Conservation (phyloP, 805 yeast species). For the Grigorovia transvaalensis region DNA sequence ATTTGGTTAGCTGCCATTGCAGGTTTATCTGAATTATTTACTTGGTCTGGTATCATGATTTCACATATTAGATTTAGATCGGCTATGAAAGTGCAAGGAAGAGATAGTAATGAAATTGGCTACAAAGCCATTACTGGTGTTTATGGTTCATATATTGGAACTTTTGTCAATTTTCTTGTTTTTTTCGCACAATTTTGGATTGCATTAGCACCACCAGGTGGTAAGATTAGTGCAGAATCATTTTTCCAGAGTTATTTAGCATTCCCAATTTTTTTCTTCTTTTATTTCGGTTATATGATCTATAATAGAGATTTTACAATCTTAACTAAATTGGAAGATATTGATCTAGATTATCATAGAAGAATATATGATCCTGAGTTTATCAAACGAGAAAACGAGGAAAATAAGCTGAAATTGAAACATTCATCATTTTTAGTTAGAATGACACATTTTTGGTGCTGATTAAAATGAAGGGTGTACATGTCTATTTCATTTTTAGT, state of each 20-base stretch:
- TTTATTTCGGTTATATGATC: conserved; percentile 42
- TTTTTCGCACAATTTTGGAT: conserved; percentile 54
- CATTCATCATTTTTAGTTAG: conserved; percentile 25
- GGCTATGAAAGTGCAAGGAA: conserved; percentile 44
- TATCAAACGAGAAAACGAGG: conserved; percentile 33
- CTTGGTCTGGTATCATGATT: conserved; percentile 48
- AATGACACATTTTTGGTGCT: conserved; percentile 33
- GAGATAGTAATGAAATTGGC: conserved; percentile 37
- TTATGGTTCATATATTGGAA: conserved; percentile 41
- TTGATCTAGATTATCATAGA: conserved; percentile 38
- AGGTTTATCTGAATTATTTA: conserved; percentile 49
- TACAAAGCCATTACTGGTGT: conserved; percentile 39
- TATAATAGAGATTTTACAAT: conserved; percentile 31
- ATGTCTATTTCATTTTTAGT: too few relatives aligned
- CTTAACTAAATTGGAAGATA: conserved; percentile 28
- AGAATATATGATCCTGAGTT: conserved; percentile 32
- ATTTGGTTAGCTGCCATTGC: conserved; percentile 52
- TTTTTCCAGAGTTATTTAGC: conserved; percentile 50
- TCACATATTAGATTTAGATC: conserved; percentile 45
- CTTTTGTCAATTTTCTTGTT: conserved; percentile 40
- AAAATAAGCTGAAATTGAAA: conserved; percentile 22
- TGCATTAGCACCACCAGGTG: conserved; percentile 46
- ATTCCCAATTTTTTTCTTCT: conserved; percentile 33
- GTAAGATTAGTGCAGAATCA: conserved; percentile 27
- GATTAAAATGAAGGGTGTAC: not conserved